Evolutionary conservation across 2,329 filamentous ascomycete species (phyloP).

Genomic region (Pleomassaria siparia): DNA sequence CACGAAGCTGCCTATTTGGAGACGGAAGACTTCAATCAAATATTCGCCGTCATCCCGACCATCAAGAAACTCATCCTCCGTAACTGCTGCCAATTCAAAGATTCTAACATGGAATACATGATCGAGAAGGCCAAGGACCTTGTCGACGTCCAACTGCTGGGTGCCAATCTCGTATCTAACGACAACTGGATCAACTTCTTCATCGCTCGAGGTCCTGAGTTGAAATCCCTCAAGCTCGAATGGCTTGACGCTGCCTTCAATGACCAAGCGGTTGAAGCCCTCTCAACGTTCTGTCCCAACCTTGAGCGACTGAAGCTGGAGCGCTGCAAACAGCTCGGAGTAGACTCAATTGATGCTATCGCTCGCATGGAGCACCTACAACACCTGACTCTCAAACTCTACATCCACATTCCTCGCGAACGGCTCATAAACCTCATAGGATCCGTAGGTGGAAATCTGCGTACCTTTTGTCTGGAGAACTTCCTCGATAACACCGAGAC

Average conservation of each 20-base stretch:
- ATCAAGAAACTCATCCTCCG: slow-evolving; percentile 73
- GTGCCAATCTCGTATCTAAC: slow-evolving; percentile 80
- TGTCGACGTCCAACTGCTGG: slow-evolving; percentile 75
- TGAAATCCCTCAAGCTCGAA: slow-evolving; percentile 74
- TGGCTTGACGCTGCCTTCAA: slow-evolving; percentile 82
- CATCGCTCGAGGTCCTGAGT: slow-evolving; percentile 61
- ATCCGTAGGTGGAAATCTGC: slow-evolving; percentile 65
- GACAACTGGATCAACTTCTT: slow-evolving; percentile 74
- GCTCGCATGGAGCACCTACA: slow-evolving; percentile 64
- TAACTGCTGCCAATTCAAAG: slow-evolving; percentile 90
- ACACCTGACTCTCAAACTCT: slow-evolving; percentile 73
- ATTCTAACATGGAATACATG: slow-evolving; percentile 79
- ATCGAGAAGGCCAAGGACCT: slow-evolving; percentile 69
- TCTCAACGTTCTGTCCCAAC: slow-evolving; percentile 66
- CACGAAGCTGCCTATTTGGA: slow-evolving; percentile 67
- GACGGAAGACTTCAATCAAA: slow-evolving; percentile 74
- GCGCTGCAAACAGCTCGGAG: slow-evolving; percentile 74
- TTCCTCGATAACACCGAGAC: slow-evolving; percentile 70
- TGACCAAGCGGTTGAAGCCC: slow-evolving; percentile 65
- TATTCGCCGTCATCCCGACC: slow-evolving; percentile 73
- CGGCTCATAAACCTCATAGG: slow-evolving; percentile 63
- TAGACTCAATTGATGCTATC: slow-evolving; percentile 66
- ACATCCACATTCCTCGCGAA: slow-evolving; percentile 57
- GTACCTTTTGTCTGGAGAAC: slow-evolving; percentile 74
- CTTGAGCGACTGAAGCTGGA: slow-evolving; percentile 77